A percentile compares a stretch with the other conserved stretches of the same genome.
phyloP scores from a whole-genome alignment of 768 basidiomycete species.

The Naganishia kalamii region DNA sequence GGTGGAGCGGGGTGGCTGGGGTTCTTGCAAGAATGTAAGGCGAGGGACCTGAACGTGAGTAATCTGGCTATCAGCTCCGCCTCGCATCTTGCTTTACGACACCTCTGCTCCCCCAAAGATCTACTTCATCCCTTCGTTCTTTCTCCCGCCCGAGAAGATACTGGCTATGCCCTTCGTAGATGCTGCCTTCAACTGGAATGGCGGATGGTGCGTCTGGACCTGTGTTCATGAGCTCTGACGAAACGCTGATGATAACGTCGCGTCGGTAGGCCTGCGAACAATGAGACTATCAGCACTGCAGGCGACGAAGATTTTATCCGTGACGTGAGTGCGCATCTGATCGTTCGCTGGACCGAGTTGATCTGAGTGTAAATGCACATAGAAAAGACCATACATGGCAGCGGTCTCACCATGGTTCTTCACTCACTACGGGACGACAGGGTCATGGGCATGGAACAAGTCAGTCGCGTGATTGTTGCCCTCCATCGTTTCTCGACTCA shows the following conservation, averaged over 20 bases:
- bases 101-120: conserved; percentile 23
- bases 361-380: background rate
- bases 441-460: conserved; percentile 46
- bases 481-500: background rate
- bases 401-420: conserved; percentile 45
- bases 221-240: background rate
- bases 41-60: conserved; percentile 30
- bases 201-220: conserved; percentile 38
- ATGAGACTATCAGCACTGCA: conserved; percentile 23
- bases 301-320: conserved; percentile 40
- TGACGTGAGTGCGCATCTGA: conserved; percentile 22
- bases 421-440: conserved; percentile 45
- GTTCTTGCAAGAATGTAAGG: conserved; percentile 29
- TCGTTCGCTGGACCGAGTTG: background rate
- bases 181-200: conserved; percentile 44
- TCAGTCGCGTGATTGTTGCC: conserved; percentile 14
- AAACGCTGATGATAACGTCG: background rate
- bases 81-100: background rate
- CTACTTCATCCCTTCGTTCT: conserved; percentile 46
- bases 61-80: background rate
- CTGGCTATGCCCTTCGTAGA: conserved; percentile 36
- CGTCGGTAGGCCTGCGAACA: conserved; percentile 29
- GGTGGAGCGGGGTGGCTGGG: conserved; percentile 38
- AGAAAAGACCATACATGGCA: conserved; percentile 45
- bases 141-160: conserved; percentile 41